These are phyloP conservation scores for Geum urbanum DNA, from an alignment of 306 rosid species.

Conservation along the genomic window DNA sequence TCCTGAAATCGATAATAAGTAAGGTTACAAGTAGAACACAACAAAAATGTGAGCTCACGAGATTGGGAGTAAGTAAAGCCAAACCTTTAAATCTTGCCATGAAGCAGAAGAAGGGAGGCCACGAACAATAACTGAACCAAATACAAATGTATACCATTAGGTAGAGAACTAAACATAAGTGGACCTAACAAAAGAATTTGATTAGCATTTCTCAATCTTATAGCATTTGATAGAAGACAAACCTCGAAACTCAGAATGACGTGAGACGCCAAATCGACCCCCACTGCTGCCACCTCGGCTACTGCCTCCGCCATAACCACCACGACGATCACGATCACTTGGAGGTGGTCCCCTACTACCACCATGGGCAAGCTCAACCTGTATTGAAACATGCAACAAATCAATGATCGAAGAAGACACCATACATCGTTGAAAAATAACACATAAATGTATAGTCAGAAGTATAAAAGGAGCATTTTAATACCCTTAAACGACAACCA, in stretches of 20 bases:
- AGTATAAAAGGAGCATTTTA: neutral
- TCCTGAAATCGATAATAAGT: constrained; percentile 54
- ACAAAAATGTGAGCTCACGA: neutral
- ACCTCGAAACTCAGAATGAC: constrained; percentile 98
- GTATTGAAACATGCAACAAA: constrained; percentile 24
- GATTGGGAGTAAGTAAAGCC: constrained; percentile 8
- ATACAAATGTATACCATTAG: constrained; percentile 16
- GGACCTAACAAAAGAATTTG: neutral
- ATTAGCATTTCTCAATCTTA: neutral
- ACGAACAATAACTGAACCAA: constrained; percentile 75
- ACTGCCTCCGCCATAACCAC: constrained; percentile 57
- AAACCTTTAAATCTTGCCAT: constrained; percentile 98
- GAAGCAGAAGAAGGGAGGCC: constrained; percentile 99
- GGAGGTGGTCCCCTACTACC: constrained; percentile 95
- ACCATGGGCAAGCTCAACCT: constrained; percentile 99
- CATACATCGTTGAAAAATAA: neutral
- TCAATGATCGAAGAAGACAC: neutral
- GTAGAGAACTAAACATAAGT: neutral
- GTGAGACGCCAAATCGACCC: constrained; percentile 76
- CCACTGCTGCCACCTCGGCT: constrained; percentile 51
- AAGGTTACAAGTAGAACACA: neutral
- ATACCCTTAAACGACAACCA: constrained; percentile 94
- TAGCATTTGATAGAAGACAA: constrained; percentile 3
- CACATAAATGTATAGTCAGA: neutral
- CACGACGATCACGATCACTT: constrained; percentile 93